Evolutionary conservation across 495 filamentous ascomycete species (phyloP), one percentile per base, ranked within the genome.

Genomic region (Parathielavia hyrcaniae): DNA sequence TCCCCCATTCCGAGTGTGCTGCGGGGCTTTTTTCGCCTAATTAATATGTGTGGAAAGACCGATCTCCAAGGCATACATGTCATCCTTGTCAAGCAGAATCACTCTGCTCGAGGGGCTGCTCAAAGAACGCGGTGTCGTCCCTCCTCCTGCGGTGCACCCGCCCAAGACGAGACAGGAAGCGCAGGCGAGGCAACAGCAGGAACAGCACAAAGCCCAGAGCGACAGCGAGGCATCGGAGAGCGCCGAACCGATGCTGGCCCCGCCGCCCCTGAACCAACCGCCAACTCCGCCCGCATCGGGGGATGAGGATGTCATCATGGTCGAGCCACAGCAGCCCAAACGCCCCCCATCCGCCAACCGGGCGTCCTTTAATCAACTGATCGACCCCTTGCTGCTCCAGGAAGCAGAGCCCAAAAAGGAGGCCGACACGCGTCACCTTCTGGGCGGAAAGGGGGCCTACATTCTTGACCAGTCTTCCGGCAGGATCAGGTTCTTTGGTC

Each of bases 41-140:
- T n/a, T n/a, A n/a, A n/a, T n/a, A n/a, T 53, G 35, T 5, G n/a
- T 20, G 26, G 50, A 26, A 45, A 79, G 77, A 45, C 79, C 79
- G 3, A 79, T 82, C 26, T 82, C 79, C 8, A 72, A 79, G 61
- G 79, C 77, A 47, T 82, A 82, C 69, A 78, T 82, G 73, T 78
- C 75, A 39, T 78, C 77, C 6, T 63, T 82, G 26, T 78, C 79
- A 32, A 73, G 73, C 57, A 72, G 79, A 16, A 78, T 82, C n/a
- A 60, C 67, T 9, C 38, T 80, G 34, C 61, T 82, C 7, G 79
- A 82, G 62, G 61, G 53, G 20, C 76, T 82, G 75, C 65, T 82
- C 35, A 66, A 69, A 50, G 77, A 81, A 40, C 69, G 64, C 10
- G 79, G 78, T 30, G 70, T 72, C n/a, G 69, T 67, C 10, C 71